These are phyloP conservation scores for Xylaria grammica DNA, from an alignment of 495 filamentous ascomycete genomes.

Conservation along the genomic window DNA sequence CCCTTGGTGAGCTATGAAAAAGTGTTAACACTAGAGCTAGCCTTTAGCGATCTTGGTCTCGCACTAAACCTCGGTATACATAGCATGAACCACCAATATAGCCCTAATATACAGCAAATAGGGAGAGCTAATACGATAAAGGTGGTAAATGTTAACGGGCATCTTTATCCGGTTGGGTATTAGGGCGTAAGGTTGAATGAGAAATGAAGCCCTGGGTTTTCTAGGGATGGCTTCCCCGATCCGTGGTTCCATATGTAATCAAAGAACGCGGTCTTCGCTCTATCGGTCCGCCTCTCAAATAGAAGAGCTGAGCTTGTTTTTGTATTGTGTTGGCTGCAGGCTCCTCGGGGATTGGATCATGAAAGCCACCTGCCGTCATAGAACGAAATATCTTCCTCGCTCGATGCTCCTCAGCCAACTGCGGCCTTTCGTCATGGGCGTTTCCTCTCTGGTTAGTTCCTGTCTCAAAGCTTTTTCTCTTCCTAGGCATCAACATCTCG, in stretches of 20 bases:
- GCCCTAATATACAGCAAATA: not conserved
- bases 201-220: too few species aligned
- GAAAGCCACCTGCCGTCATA: constrained; percentile 23
- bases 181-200: too few species aligned
- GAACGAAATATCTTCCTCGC: constrained; percentile 28
- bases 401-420: not conserved
- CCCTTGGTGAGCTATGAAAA: not conserved
- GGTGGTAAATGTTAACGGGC: not conserved
- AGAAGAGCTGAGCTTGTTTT: not conserved
- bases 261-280: constrained; percentile 13
- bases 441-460: constrained; percentile 5
- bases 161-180: too few species aligned
- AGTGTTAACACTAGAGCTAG: not conserved
- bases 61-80: not conserved
- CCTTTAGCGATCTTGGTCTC: not conserved
- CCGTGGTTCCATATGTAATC: constrained; percentile 6
- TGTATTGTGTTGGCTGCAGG: not conserved
- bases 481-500: not conserved
- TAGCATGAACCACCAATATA: not conserved
- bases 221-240: not conserved
- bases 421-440: not conserved
- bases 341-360: not conserved
- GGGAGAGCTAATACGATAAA: not conserved
- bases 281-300: constrained; percentile 9
- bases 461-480: constrained; percentile 18